Evolutionary conservation across 164 flowering plant species (phyloP).

Genomic region (Amborella trichopoda): DNA sequence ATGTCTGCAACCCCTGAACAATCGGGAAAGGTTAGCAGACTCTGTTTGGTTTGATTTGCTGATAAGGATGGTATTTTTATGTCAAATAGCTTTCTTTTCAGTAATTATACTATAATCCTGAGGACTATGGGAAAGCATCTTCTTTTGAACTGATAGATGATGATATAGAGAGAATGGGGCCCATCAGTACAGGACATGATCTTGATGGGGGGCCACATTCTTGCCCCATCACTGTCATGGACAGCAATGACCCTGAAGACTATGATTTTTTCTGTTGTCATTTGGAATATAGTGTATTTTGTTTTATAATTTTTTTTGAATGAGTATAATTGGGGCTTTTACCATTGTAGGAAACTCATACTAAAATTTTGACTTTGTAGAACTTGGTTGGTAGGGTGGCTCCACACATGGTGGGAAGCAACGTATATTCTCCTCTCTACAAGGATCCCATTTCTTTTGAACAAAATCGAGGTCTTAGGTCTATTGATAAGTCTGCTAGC

Average conservation of each 20-base stretch:
- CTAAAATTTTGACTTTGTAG: slow-evolving; percentile 11
- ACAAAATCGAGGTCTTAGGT: slow-evolving; percentile 6
- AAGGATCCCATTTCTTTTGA: slow-evolving; percentile 11
- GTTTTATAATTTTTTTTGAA: neutral
- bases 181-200: too few species aligned
- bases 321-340: neutral
- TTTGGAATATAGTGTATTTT: neutral
- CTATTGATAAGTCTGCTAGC: slow-evolving; percentile 1
- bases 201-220: too few species aligned
- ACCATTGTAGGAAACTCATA: neutral
- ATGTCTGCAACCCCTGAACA: slow-evolving; percentile 10
- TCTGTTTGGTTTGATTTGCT: too few species aligned
- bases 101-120: too few species aligned
- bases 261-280: neutral
- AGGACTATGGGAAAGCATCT: too few species aligned
- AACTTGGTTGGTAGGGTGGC: slow-evolving; percentile 9
- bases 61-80: too few species aligned
- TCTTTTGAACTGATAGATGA: too few species aligned
- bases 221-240: too few species aligned
- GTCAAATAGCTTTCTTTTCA: too few species aligned
- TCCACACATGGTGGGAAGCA: slow-evolving; percentile 16
- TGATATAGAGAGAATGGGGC: too few species aligned
- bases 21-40: slow-evolving; percentile 19
- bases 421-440: slow-evolving; percentile 1
- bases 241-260: too few species aligned